These are phyloP conservation scores for Mucor indicus DNA, from an alignment of 371 early-diverging fungal species.

Conservation along the genomic window DNA sequence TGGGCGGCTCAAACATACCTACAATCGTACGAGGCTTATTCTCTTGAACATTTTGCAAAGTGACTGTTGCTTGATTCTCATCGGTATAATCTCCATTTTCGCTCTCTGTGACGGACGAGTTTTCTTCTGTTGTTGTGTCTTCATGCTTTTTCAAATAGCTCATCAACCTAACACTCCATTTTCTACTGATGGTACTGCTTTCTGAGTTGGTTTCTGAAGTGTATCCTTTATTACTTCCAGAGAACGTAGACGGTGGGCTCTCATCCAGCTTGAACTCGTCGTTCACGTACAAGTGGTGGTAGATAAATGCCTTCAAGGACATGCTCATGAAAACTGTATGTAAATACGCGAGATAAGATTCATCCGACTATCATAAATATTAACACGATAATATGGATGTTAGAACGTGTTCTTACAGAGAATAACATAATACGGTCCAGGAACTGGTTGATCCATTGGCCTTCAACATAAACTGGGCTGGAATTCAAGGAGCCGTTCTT, in stretches of 20 bases:
- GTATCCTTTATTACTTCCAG: constrained; percentile 8
- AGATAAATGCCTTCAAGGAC: constrained; percentile 36
- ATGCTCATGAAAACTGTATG: constrained; percentile 41
- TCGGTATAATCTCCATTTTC: constrained; percentile 13
- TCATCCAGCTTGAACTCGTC: constrained; percentile 16
- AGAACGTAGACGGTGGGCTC: not conserved
- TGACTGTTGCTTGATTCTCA: constrained; percentile 35
- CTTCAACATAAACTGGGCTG: constrained; percentile 45
- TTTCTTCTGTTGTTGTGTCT: constrained; percentile 14
- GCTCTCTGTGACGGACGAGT: not conserved
- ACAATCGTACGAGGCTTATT: constrained; percentile 1
- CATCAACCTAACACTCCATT: constrained; percentile 43
- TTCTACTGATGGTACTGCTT: constrained; percentile 13
- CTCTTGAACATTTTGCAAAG: constrained; percentile 7
- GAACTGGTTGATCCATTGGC: constrained; percentile 42
- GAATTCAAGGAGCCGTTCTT: constrained; percentile 28
- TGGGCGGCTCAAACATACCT: constrained; percentile 8
- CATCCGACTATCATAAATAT: constrained; percentile 21
- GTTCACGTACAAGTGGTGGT: constrained; percentile 30
- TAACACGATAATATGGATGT: not conserved
- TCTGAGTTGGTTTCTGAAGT: constrained; percentile 18
- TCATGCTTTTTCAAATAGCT: constrained; percentile 40
- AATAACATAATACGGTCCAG: constrained; percentile 22
- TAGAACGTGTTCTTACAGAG: constrained; percentile 19
- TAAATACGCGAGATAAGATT: constrained; percentile 33